Evolutionary conservation across 2,329 filamentous ascomycete genomes (phyloP), one percentile per base, ranked within the genome.

Genomic region (Paraphaeosphaeria sporulosa): DNA sequence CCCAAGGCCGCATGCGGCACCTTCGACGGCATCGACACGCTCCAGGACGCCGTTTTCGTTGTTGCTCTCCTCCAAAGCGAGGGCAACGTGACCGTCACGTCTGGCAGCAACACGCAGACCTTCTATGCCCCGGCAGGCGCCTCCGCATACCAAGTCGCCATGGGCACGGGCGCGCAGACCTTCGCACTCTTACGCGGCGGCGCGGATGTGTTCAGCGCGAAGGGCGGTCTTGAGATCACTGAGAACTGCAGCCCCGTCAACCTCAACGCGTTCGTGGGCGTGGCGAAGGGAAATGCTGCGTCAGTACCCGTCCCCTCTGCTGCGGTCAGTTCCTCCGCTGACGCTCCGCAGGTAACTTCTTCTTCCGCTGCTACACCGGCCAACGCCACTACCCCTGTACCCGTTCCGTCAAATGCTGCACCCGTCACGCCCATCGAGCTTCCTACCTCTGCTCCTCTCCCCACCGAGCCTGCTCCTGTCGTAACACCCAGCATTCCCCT

Each of bases 241-340:
- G 73, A 82, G 44, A 73, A 73, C 17, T 87, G 85, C 66, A 71
- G 80, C 19, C 86, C 82, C 51, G 86, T 86, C 76, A 86, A 86
- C 73, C 86, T 83, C 76, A 87, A 87, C 59, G 80, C 83, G 15
- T 86, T 84, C 61, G 83, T 85, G 0, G 84, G 84, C 15, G 82
- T 78, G 1, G 73, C 86, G 3, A 83, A 84, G 55, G 44, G 54
- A 2, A 73, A 53, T 9, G 23, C 73, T 0, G 69, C 75, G 10
- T 23, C 27, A 53, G 43, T 57, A 6, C 19, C 47, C 52, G 47
- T 15, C 25, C 38, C 30, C 8, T 5, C 30, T 21, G 19, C 57
- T 50, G 17, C 40, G 9, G 15, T 10, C 36, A 51, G 48, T 51
- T 17, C 23, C 44, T 25, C 50, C 6, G 38, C 50, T 52, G 50